These are phyloP conservation scores for Trichoderma pleuroti DNA, from an alignment of 2,329 filamentous ascomycete species.

Conservation along the genomic window DNA sequence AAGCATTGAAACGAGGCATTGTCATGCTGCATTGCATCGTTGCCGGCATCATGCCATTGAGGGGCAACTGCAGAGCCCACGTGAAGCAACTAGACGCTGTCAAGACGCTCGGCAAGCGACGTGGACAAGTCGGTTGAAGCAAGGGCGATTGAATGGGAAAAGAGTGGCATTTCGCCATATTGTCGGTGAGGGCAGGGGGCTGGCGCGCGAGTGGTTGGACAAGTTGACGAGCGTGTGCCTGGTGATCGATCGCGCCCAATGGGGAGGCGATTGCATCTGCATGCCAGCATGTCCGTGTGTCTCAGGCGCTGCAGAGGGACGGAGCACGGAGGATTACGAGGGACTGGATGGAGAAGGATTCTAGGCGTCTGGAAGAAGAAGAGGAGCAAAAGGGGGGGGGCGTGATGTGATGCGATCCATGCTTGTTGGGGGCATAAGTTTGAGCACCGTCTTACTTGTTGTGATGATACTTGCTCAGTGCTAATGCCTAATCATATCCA, in stretches of 20 bases:
- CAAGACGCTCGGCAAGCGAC: background rate
- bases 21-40: background rate
- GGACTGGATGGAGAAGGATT: background rate
- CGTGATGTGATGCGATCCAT: background rate
- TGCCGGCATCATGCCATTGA: background rate
- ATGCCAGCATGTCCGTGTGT: background rate
- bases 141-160: background rate
- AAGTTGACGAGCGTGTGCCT: background rate
- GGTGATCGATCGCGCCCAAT: conserved; percentile 7
- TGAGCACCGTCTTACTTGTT: too few species aligned
- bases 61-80: background rate
- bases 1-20: background rate
- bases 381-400: background rate
- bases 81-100: background rate
- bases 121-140: background rate
- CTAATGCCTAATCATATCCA: background rate
- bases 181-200: conserved; percentile 10
- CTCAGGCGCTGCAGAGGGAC: background rate
- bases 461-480: background rate
- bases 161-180: conserved; percentile 5
- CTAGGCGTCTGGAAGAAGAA: background rate
- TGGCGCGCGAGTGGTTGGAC: background rate
- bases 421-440: background rate
- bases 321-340: conserved; percentile 1
- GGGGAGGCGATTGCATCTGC: conserved; percentile 1